Conservation (phyloP, 495 filamentous ascomycete genomes). For the Neurospora sp. region DNA sequence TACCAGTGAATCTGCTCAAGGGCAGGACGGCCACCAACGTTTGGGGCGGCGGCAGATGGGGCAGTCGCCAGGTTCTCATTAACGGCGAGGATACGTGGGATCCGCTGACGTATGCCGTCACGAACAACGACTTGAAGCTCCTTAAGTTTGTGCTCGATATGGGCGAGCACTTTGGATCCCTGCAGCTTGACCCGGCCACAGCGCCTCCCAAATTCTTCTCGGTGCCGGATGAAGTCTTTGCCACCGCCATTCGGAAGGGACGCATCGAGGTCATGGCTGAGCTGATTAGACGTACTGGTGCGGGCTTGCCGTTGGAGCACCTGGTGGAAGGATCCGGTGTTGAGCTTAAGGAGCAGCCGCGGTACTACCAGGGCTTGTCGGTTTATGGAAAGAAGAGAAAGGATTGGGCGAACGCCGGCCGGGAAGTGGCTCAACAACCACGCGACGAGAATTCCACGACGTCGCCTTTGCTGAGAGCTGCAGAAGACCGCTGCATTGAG, state of each 20-base stretch:
- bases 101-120: constrained; percentile 26
- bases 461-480: constrained; percentile 51
- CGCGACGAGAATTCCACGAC: constrained; percentile 11
- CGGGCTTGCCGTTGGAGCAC: constrained; percentile 53
- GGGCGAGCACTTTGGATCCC: constrained; percentile 14
- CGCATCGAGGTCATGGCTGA: constrained; percentile 29
- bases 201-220: constrained; percentile 21
- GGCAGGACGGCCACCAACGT: constrained; percentile 4
- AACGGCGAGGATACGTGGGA: constrained; percentile 6
- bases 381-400: constrained; percentile 59
- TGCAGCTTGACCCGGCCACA: constrained; percentile 15
- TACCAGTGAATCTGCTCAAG: constrained; percentile 37
- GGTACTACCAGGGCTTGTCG: constrained; percentile 60
- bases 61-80: constrained; percentile 3
- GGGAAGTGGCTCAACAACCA: constrained; percentile 21
- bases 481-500: constrained; percentile 44
- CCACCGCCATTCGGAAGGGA: constrained; percentile 18
- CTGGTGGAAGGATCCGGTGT: constrained; percentile 50
- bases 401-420: constrained; percentile 49
- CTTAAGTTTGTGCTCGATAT: constrained; percentile 31
- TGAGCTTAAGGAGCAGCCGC: constrained; percentile 47
- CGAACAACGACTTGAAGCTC: constrained; percentile 18
- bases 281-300: constrained; percentile 41
- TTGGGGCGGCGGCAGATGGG: not conserved
- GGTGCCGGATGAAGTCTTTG: constrained; percentile 24